Evolutionary conservation across 2,329 filamentous ascomycete species (phyloP).

Genomic region (Magnaporthales sp.): DNA sequence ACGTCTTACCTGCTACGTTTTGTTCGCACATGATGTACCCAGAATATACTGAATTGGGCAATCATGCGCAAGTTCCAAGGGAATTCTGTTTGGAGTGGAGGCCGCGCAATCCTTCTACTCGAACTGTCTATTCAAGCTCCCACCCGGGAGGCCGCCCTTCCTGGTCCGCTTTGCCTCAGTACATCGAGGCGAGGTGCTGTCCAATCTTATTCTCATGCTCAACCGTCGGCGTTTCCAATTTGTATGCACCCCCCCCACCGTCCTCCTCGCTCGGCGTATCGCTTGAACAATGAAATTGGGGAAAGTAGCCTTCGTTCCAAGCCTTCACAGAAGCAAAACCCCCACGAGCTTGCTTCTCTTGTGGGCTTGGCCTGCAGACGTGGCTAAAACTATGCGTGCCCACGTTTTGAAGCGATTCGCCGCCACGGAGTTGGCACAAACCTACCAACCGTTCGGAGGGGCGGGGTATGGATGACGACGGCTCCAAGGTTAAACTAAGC

Average conservation of each 20-base stretch:
- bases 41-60: background rate
- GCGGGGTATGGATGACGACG: background rate
- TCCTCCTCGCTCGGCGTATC: background rate
- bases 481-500: background rate
- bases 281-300: background rate
- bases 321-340: background rate
- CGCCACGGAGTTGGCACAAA: background rate
- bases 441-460: background rate
- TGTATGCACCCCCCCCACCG: background rate
- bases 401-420: background rate
- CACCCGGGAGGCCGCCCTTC: background rate
- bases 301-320: background rate
- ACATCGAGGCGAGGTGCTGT: background rate
- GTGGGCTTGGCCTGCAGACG: background rate
- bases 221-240: background rate
- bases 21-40: background rate
- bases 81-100: background rate
- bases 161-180: background rate
- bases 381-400: background rate
- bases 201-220: background rate
- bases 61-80: background rate
- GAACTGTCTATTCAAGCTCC: background rate
- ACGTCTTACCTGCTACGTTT: background rate
- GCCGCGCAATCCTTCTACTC: background rate
- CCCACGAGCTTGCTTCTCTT: background rate